Conservation (phyloP, 2,329 filamentous ascomycete genomes). For the Trichoderma sp. region DNA sequence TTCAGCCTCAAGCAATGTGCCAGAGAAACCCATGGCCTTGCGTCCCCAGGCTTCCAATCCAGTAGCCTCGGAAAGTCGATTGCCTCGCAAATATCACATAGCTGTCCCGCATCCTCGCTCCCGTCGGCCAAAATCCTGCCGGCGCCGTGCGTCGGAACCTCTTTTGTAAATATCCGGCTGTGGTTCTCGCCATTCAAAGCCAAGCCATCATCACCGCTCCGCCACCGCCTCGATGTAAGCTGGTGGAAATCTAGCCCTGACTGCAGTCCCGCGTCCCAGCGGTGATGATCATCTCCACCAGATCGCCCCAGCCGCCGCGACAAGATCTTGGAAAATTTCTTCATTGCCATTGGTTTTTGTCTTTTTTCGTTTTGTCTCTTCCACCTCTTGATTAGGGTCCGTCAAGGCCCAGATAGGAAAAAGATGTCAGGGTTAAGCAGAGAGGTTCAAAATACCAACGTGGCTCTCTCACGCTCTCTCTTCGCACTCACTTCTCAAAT, state of each 20-base stretch:
- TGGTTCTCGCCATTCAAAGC: constrained; percentile 26
- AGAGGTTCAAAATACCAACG: not conserved
- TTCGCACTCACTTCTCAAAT: constrained; percentile 8
- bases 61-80: constrained; percentile 45
- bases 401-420: not conserved
- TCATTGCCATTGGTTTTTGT: constrained; percentile 35
- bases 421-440: not conserved
- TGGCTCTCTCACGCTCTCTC: not conserved
- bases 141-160: constrained; percentile 33
- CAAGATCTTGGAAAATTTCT: constrained; percentile 45
- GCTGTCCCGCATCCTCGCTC: constrained; percentile 28
- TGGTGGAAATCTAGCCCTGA: constrained; percentile 43
- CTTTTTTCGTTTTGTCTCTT: not conserved
- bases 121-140: constrained; percentile 39
- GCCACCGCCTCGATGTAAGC: constrained; percentile 36
- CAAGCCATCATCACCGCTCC: constrained; percentile 30
- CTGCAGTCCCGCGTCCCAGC: constrained; percentile 32
- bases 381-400: not conserved
- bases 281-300: constrained; percentile 27
- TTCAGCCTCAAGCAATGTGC: constrained; percentile 35
- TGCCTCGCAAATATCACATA: constrained; percentile 41
- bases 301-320: constrained; percentile 40
- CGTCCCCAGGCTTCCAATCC: constrained; percentile 43
- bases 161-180: constrained; percentile 16
- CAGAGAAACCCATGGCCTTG: constrained; percentile 44